Evolutionary conservation across 352 stramenopile species (phyloP).

Genomic region (Pythium phragmiticola): DNA sequence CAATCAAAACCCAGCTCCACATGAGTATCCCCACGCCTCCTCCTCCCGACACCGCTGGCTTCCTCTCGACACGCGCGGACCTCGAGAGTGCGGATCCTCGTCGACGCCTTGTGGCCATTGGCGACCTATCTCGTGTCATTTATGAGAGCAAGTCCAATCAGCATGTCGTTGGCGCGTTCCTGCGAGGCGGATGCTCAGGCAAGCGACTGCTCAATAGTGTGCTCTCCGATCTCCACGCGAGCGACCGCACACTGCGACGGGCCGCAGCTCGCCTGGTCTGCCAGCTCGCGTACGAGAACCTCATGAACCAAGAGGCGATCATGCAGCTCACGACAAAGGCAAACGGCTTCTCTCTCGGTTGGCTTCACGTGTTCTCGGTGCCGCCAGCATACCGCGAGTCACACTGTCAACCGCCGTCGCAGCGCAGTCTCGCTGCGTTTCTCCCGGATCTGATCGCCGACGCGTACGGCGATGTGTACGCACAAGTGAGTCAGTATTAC

Average conservation of each 20-base stretch:
- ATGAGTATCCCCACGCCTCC: background rate
- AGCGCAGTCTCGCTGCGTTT: constrained; percentile 27
- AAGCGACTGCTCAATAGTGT: constrained; percentile 26
- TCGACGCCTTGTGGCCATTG: constrained; percentile 36
- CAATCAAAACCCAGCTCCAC: background rate
- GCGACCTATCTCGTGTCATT: constrained; percentile 32
- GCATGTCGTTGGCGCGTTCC: constrained; percentile 40
- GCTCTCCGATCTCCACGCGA: constrained; percentile 36
- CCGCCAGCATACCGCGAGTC: constrained; percentile 28
- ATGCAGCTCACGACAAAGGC: constrained; percentile 13
- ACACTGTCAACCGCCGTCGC: constrained; percentile 5
- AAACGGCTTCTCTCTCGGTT: constrained; percentile 46
- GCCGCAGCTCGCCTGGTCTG: constrained; percentile 47
- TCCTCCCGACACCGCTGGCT: background rate
- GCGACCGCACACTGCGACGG: constrained; percentile 44
- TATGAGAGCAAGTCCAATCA: constrained; percentile 43
- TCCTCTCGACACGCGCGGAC: background rate
- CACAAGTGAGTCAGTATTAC: constrained; percentile 48
- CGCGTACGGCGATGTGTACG: constrained; percentile 44
- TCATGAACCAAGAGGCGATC: constrained; percentile 37
- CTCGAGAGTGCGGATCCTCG: constrained; percentile 31
- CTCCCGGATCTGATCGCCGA: constrained; percentile 32
- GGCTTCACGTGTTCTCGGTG: constrained; percentile 52
- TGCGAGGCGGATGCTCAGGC: constrained; percentile 25
- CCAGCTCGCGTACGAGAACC: constrained; percentile 51